Base-by-base conservation (phyloP, 1,284 basidiomycete species). In the Ustilago tritici region DNA sequence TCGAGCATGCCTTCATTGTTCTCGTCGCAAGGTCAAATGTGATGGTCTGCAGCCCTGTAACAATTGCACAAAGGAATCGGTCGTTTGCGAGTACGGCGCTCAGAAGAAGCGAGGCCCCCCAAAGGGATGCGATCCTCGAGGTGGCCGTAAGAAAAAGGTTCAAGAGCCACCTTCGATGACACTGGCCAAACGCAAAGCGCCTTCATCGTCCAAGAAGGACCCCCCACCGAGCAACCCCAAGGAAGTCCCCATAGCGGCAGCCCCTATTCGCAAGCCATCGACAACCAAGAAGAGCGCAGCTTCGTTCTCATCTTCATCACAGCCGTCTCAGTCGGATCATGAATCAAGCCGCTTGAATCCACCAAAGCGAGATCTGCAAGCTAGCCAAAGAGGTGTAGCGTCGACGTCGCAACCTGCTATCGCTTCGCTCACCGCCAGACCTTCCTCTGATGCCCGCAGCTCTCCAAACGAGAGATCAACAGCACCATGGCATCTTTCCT, bases 1-100 rank as follows among this genome's bases (percentile, higher is more conserved):
- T 59, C 61, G 76, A 46, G 76, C 76, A 2, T 78, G 76, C 38
- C 55, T 67, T 2, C 55, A 65, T 34, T 78, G 76, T 61, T 78
- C 76, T 15, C 71, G 68, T 40, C 67, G 76, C n/a, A 78, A 78
- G 61, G 71, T 74, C 50, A 78, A 78, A 55, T 78, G 76, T 52
- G 65, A 78, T 36, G 76, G 71, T 46, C 32, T 62, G 19, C 71
- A 74, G 40, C 76, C 76, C 9, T 78, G 76, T 65, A 69, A 67
- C 55, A 74, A 66, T 32, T 78, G 76, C 67, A 46, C 52, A 38
- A 70, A 67, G 12, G 71, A 71, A 12, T 59, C 61, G 3, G 15
- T 31, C 28, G 11, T 34, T 19, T 78, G 76, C 71, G 67, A 70
- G 36, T 78, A 74, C 35, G 67, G 64, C 17, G 67, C 60, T 47